These are phyloP conservation scores for Aspergillus sojae DNA, from an alignment of 2,329 filamentous ascomycete genomes.

Conservation along the genomic window DNA sequence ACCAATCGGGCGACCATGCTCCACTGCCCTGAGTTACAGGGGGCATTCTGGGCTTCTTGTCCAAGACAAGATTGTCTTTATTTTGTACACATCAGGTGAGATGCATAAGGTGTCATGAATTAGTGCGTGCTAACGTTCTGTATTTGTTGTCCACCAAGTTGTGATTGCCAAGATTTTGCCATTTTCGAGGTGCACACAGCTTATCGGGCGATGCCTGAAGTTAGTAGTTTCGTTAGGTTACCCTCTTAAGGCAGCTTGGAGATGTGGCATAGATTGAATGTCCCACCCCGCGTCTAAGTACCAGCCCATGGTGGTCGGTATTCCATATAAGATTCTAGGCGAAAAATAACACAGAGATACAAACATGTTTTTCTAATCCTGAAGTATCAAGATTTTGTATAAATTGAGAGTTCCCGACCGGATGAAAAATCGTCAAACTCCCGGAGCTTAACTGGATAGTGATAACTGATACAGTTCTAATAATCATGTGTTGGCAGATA, in stretches of 20 bases:
- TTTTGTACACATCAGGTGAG: background rate
- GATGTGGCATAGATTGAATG: background rate
- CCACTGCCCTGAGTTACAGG: background rate
- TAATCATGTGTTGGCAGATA: background rate
- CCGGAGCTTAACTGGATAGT: background rate
- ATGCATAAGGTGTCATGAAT: background rate
- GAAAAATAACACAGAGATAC: background rate
- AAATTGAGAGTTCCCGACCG: background rate
- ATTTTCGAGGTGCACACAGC: background rate
- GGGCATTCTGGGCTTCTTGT: background rate
- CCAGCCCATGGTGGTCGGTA: background rate
- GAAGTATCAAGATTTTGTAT: background rate
- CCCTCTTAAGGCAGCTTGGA: background rate
- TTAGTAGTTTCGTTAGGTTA: background rate
- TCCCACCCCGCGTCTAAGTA: background rate
- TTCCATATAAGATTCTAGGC: background rate
- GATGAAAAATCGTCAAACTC: background rate
- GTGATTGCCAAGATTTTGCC: background rate
- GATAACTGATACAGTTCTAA: background rate
- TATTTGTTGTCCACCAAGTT: background rate
- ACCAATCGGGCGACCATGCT: background rate
- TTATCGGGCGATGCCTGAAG: constrained; percentile 1
- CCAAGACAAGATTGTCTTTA: background rate
- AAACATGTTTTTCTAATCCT: background rate
- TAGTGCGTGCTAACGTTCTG: background rate